Evolutionary conservation across 2,329 filamentous ascomycete genomes (phyloP).

Genomic region (Neoarthrinium moseri): DNA sequence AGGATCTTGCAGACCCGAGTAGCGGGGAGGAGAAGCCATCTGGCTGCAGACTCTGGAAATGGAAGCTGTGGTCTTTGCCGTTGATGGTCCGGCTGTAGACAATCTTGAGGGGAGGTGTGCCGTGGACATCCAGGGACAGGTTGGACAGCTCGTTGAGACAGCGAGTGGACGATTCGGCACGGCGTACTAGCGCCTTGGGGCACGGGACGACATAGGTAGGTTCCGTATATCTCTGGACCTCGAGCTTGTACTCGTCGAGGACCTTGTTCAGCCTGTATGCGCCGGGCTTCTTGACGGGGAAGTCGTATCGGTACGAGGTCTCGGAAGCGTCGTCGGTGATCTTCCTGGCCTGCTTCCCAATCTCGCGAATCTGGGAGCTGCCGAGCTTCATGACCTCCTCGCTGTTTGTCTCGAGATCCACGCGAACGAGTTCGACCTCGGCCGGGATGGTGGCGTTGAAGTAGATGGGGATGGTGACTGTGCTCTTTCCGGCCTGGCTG

Average conservation of each 20-base stretch:
- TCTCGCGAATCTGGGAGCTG: slow-evolving; percentile 69
- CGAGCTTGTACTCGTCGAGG: slow-evolving; percentile 88
- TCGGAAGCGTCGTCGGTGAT: slow-evolving; percentile 62
- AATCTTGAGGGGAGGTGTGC: slow-evolving; percentile 87
- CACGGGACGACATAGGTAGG: slow-evolving; percentile 86
- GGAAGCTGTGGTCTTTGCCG: slow-evolving; percentile 76
- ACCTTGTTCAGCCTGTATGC: slow-evolving; percentile 84
- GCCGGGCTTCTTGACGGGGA: slow-evolving; percentile 80
- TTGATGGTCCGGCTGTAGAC: slow-evolving; percentile 90
- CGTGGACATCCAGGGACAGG: slow-evolving; percentile 77
- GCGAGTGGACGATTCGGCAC: slow-evolving; percentile 61
- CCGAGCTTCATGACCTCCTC: slow-evolving; percentile 79
- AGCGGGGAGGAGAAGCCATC: slow-evolving; percentile 81
- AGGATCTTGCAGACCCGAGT: slow-evolving; percentile 56
- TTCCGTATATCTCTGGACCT: slow-evolving; percentile 74
- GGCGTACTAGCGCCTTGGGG: slow-evolving; percentile 73
- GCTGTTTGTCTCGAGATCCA: slow-evolving; percentile 76
- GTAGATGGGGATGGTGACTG: slow-evolving; percentile 73
- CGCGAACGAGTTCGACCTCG: slow-evolving; percentile 82
- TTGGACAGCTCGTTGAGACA: slow-evolving; percentile 89
- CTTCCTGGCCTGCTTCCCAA: slow-evolving; percentile 65
- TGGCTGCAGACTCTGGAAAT: slow-evolving; percentile 91
- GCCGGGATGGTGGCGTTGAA: slow-evolving; percentile 93
- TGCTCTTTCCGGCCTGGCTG: slow-evolving; percentile 53
- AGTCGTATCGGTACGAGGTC: slow-evolving; percentile 66